Evolutionary conservation across 2,329 filamentous ascomycete species (phyloP).

Genomic region (Dactylellina parvicollis): DNA sequence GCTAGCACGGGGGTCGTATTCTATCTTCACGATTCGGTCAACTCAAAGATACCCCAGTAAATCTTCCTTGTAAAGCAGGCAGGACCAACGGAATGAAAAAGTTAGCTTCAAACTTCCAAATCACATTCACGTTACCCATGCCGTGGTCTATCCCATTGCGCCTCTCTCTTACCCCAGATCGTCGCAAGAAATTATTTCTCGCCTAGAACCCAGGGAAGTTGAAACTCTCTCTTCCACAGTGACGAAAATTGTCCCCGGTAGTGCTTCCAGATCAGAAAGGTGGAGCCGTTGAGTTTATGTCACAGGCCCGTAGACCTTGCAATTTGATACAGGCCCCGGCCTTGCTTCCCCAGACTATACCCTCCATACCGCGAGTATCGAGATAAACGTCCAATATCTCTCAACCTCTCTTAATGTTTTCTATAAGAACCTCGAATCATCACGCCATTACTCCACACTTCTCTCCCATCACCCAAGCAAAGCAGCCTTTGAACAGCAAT

Average conservation of each 20-base stretch:
- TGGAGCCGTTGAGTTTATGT: constrained; percentile 28
- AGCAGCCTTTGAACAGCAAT: constrained; percentile 27
- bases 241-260: constrained; percentile 47
- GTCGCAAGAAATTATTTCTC: constrained; percentile 10
- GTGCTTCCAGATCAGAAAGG: constrained; percentile 44
- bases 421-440: constrained; percentile 46
- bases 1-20: neutral
- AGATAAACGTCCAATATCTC: neutral
- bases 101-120: constrained; percentile 11
- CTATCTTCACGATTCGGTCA: constrained; percentile 15
- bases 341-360: constrained; percentile 35
- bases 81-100: neutral
- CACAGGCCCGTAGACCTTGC: too few relatives aligned
- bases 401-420: neutral
- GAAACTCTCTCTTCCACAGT: constrained; percentile 1
- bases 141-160: constrained; percentile 23
- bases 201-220: constrained; percentile 14
- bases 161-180: constrained; percentile 36
- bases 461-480: constrained; percentile 23
- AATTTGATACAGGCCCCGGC: constrained; percentile 5
- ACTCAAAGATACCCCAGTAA: neutral
- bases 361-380: constrained; percentile 20
- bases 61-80: constrained; percentile 26
- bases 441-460: constrained; percentile 47
- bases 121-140: neutral